Percentiles rank a stretch among this genome's conserved stretches.
These are phyloP conservation scores for Bondarzewia mesenterica DNA, from an alignment of 1,284 basidiomycete species.

Conservation along the genomic window DNA sequence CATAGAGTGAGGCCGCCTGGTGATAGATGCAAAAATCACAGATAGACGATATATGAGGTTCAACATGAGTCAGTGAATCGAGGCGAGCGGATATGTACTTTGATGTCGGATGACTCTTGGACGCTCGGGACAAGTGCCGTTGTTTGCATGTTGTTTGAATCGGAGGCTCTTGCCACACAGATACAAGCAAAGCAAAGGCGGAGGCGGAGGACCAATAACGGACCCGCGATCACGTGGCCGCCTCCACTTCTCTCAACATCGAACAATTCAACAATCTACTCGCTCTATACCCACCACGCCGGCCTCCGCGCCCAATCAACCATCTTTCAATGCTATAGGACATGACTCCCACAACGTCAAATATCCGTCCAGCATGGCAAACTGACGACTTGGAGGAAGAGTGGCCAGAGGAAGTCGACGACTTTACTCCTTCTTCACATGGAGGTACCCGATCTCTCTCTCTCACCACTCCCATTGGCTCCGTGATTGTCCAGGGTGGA, in stretches of 20 bases:
- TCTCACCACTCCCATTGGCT: conserved; percentile 50
- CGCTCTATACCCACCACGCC: background rate
- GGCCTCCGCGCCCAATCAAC: background rate
- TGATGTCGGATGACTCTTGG: background rate
- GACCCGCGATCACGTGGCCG: background rate
- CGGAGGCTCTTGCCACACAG: background rate
- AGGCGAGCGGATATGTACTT: background rate
- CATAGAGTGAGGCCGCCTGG: too few species aligned
- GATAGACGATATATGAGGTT: too few species aligned
- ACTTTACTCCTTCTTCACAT: conserved; percentile 13
- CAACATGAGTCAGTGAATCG: background rate
- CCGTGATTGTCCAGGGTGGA: conserved; percentile 39
- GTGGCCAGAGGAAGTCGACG: conserved; percentile 34
- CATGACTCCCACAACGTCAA: background rate
- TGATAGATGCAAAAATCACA: too few species aligned
- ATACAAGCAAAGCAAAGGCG: background rate
- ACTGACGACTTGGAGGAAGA: conserved; percentile 48
- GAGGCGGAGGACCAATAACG: background rate
- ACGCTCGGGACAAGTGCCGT: background rate
- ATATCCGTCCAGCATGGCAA: conserved; percentile 30
- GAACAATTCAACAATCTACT: too few species aligned
- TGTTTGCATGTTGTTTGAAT: background rate
- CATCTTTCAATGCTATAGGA: background rate
- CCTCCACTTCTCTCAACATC: background rate
- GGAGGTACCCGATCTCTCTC: conserved; percentile 44